Conservation (phyloP, 441 rosid genomes). For the Lepidium campestre region DNA sequence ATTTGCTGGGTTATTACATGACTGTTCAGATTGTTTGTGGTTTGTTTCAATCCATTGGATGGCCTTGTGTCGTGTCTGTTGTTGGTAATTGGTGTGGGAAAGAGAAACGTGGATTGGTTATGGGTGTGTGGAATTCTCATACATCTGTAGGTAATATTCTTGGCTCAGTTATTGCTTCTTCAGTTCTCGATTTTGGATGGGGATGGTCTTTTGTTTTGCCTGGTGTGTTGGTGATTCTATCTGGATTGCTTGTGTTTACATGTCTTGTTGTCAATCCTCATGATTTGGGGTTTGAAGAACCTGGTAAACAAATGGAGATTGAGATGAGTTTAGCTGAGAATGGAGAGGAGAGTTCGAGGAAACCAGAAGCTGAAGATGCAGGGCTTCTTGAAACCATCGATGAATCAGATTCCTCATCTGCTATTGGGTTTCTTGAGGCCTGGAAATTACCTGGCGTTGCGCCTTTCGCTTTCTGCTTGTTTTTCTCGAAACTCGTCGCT, state of each 20-base stretch:
- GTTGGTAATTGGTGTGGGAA: conserved; percentile 94
- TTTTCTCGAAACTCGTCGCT: conserved; percentile 90
- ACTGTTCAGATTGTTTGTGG: conserved; percentile 73
- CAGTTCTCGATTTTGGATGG: conserved; percentile 86
- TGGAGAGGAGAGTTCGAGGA: conserved; percentile 17
- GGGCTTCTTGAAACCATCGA: conserved; percentile 51
- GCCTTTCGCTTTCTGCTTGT: conserved; percentile 75
- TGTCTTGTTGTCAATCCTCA: conserved; percentile 72
- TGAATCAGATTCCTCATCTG: conserved; percentile 24
- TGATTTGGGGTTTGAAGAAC: conserved; percentile 54
- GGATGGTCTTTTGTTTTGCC: conserved; percentile 97
- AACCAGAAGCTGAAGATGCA: conserved; percentile 42
- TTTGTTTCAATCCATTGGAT: conserved; percentile 85
- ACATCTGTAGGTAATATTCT: conserved; percentile 83
- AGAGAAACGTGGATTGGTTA: conserved; percentile 83
- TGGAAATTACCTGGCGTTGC: conserved; percentile 90
- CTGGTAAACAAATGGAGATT: conserved; percentile 35
- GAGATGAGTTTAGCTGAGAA: conserved; percentile 42
- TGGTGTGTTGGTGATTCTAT: conserved; percentile 56
- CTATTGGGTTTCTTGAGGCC: conserved; percentile 77
- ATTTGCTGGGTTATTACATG: conserved; percentile 48
- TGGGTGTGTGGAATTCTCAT: conserved; percentile 93
- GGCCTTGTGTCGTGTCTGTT: conserved; percentile 94
- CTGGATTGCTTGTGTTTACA: conserved; percentile 53
- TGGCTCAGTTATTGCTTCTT: conserved; percentile 77